phyloP scores from a whole-genome alignment of 2,329 filamentous ascomycete species.

The Fusarium pseudoanthophilum region DNA sequence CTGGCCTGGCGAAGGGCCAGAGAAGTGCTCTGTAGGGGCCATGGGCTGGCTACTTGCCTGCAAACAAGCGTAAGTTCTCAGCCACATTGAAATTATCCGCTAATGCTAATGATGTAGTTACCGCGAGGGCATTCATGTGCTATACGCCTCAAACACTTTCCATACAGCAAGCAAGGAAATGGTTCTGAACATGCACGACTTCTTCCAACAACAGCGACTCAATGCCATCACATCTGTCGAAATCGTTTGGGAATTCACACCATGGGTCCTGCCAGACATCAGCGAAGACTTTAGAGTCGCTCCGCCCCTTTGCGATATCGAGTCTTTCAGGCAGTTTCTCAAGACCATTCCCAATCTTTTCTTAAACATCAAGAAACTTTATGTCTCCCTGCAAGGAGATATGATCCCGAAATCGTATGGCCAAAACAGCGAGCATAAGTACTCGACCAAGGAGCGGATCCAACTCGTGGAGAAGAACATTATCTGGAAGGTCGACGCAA shows the following conservation, averaged over 20 bases:
- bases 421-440: not conserved
- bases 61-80: slow-evolving; percentile 41
- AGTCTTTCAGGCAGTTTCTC: slow-evolving; percentile 32
- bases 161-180: slow-evolving; percentile 35
- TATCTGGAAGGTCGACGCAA: slow-evolving; percentile 23
- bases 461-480: not conserved
- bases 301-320: not conserved
- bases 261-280: not conserved
- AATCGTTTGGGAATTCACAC: slow-evolving; percentile 40
- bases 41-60: slow-evolving; percentile 49
- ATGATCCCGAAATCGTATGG: not conserved
- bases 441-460: not conserved
- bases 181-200: slow-evolving; percentile 20
- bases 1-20: slow-evolving; percentile 35
- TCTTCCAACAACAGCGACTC: slow-evolving; percentile 40
- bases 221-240: slow-evolving; percentile 39
- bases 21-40: slow-evolving; percentile 40
- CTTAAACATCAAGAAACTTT: slow-evolving; percentile 16
- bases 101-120: slow-evolving; percentile 28
- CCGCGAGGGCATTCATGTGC: slow-evolving; percentile 44
- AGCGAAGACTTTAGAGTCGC: not conserved
- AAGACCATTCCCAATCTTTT: slow-evolving; percentile 26
- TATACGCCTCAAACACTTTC: slow-evolving; percentile 47
- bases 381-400: slow-evolving; percentile 32
- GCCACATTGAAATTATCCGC: too few relatives aligned